These are phyloP conservation scores for Paraphaeosphaeria minitans DNA, from an alignment of 2,329 filamentous ascomycete species.

Conservation along the genomic window DNA sequence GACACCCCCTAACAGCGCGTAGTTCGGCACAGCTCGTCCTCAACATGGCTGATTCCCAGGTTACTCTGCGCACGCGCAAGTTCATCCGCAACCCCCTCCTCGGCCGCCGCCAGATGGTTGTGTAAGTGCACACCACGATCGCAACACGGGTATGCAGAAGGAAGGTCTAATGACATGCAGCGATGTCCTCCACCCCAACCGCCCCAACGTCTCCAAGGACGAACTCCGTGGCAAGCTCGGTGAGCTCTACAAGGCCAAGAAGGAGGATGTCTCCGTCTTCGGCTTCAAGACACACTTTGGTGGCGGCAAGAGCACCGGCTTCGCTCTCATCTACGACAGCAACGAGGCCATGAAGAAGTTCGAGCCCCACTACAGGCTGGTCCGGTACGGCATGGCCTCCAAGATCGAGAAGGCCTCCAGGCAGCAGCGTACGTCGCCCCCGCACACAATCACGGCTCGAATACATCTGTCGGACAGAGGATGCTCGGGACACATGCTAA, in stretches of 20 bases:
- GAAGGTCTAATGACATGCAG: constrained; percentile 58
- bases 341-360: constrained; percentile 99
- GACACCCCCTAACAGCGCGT: constrained; percentile 24
- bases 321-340: constrained; percentile 98
- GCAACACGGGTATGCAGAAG: constrained; percentile 16
- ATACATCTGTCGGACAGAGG: constrained; percentile 14
- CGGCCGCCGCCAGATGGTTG: constrained; percentile 99
- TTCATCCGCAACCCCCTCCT: constrained; percentile 99
- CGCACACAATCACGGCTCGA: constrained; percentile 10
- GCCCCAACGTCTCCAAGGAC: constrained; percentile 98
- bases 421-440: constrained; percentile 88
- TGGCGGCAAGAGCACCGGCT: constrained; percentile 99
- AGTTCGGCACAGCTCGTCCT: constrained; percentile 41
- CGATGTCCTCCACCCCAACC: constrained; percentile 99
- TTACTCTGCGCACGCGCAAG: constrained; percentile 86
- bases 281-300: constrained; percentile 98
- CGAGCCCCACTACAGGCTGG: constrained; percentile 96
- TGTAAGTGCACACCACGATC: constrained; percentile 64
- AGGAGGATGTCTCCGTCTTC: constrained; percentile 97
- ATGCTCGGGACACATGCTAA: constrained; percentile 34
- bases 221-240: constrained; percentile 95
- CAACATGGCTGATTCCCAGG: constrained; percentile 81
- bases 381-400: constrained; percentile 87
- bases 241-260: constrained; percentile 96
- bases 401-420: constrained; percentile 98